A percentile compares a stretch with the other conserved stretches of the same genome.
Evolutionary conservation across 1,284 basidiomycete genomes (phyloP).

Genomic region (Anthracocystis walkeri): DNA sequence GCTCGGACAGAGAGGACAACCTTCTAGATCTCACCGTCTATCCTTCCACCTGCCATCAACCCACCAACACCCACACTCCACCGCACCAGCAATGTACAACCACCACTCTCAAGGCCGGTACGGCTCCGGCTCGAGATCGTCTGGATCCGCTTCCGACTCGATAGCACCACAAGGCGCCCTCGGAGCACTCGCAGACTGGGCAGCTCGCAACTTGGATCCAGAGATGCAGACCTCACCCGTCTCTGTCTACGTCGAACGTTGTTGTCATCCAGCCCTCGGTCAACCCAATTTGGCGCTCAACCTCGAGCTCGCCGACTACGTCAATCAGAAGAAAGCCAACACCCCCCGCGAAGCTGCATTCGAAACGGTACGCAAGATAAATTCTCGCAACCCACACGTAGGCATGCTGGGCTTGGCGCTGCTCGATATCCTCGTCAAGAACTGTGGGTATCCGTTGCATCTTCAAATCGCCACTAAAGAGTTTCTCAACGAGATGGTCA

Average conservation of each 20-base stretch:
- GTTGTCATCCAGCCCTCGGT: conserved; percentile 86
- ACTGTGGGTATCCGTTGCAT: conserved; percentile 96
- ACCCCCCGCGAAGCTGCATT: conserved; percentile 92
- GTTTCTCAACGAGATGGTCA: conserved; percentile 97
- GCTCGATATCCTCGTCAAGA: conserved; percentile 92
- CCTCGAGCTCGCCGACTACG: conserved; percentile 90
- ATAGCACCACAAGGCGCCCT: conserved; percentile 50
- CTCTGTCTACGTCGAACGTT: conserved; percentile 73
- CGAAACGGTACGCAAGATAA: conserved; percentile 82
- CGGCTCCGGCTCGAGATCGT: conserved; percentile 34
- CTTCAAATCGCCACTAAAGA: conserved; percentile 99
- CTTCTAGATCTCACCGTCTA: neutral
- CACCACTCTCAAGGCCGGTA: conserved; percentile 42
- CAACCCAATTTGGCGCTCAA: conserved; percentile 93
- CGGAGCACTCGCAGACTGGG: conserved; percentile 60
- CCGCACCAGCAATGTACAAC: conserved; percentile 39
- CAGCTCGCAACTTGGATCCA: conserved; percentile 56
- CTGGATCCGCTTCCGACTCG: conserved; percentile 19
- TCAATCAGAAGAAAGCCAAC: conserved; percentile 97
- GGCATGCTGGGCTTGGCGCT: conserved; percentile 80
- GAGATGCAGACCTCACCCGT: conserved; percentile 53
- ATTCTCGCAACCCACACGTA: conserved; percentile 89
- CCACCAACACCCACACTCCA: neutral
- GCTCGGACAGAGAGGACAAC: too few species aligned
- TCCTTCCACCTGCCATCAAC: neutral